These are phyloP conservation scores for Ephemerocybe angulata DNA, from an alignment of 768 basidiomycete species.

Conservation along the genomic window DNA sequence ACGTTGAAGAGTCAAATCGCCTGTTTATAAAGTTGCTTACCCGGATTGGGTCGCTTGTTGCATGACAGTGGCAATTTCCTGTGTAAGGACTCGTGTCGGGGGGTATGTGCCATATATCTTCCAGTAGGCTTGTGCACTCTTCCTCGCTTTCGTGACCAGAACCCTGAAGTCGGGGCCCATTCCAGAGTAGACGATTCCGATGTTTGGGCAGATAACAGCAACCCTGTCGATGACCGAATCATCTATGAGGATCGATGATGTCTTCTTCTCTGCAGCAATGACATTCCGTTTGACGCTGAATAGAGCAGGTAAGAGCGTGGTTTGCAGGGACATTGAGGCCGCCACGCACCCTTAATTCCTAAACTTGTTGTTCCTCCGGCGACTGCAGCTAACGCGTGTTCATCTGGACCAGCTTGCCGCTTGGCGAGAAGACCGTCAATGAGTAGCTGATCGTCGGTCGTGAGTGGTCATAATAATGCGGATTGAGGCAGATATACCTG, in stretches of 20 bases:
- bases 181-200: conserved; percentile 98
- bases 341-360: conserved; percentile 86
- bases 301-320: conserved; percentile 5
- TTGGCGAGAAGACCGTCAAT: conserved; percentile 98
- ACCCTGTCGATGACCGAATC: conserved; percentile 98
- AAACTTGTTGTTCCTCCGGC: conserved; percentile 94
- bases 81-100: conserved; percentile 91
- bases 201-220: conserved; percentile 95
- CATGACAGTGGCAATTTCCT: conserved; percentile 97
- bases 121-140: conserved; percentile 99
- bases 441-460: conserved; percentile 69
- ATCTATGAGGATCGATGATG: conserved; percentile 95
- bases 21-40: conserved; percentile 44
- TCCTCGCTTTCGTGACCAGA: conserved; percentile 88
- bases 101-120: conserved; percentile 99
- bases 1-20: conserved; percentile 15
- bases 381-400: conserved; percentile 97
- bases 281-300: conserved; percentile 95
- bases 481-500: conserved; percentile 21
- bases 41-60: conserved; percentile 98
- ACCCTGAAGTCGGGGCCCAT: conserved; percentile 99
- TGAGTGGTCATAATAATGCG: conserved; percentile 1
- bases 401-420: conserved; percentile 99
- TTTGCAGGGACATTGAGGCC: conserved; percentile 8
- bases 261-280: conserved; percentile 99